Evolutionary conservation across 345 rosid genomes (phyloP).

Genomic region (Viola odorata): DNA sequence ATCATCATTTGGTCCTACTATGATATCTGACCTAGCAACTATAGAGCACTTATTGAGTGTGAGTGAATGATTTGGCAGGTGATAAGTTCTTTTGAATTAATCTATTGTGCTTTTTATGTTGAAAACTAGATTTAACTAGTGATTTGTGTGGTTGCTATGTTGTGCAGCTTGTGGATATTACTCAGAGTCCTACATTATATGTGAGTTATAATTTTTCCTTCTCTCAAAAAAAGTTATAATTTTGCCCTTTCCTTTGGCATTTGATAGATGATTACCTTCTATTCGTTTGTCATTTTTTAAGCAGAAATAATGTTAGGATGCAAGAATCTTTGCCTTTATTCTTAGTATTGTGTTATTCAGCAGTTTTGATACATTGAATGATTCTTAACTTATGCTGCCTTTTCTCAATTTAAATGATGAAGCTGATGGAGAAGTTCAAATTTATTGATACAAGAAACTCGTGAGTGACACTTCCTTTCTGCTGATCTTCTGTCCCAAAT

Average conservation of each 20-base stretch:
- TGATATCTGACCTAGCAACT: not conserved
- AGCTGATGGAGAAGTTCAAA: constrained; percentile 39
- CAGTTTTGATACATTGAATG: constrained; percentile 1
- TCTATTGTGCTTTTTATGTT: not conserved
- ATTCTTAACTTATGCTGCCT: constrained; percentile 5
- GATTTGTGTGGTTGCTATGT: constrained; percentile 9
- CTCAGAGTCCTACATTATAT: constrained; percentile 19
- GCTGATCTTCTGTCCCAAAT: not conserved
- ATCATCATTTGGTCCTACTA: not conserved
- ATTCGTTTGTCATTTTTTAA: constrained; percentile 4
- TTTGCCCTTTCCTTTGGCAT: not conserved
- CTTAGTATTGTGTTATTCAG: constrained; percentile 9
- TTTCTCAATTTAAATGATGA: constrained; percentile 17
- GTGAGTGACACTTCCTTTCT: constrained; percentile 34
- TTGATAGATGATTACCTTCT: not conserved
- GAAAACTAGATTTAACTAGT: constrained; percentile 5
- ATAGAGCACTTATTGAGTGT: too few relatives aligned
- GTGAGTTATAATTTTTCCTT: constrained; percentile 26
- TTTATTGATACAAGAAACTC: constrained; percentile 41
- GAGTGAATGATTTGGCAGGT: too few relatives aligned
- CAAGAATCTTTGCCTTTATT: not conserved
- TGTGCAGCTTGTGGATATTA: constrained; percentile 43
- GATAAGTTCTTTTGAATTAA: too few relatives aligned
- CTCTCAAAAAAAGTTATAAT: too few relatives aligned
- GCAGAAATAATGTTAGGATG: not conserved